Conservation (phyloP, 176 grass and related monocot genomes). For the Otatea glauca region DNA sequence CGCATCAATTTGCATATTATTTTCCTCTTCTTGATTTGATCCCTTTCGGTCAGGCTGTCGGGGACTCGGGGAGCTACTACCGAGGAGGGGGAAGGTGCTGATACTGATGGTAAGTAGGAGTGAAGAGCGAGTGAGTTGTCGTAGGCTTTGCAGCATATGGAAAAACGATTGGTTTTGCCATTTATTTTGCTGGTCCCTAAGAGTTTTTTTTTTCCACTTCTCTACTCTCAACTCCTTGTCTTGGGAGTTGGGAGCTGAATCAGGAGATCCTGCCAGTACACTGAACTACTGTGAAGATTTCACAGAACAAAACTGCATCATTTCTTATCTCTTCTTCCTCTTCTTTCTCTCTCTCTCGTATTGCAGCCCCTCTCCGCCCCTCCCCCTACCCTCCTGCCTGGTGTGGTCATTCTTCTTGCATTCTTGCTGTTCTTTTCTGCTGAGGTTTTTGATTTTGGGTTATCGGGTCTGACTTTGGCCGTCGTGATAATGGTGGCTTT, state of each 20-base stretch:
- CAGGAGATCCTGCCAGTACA: constrained; percentile 47
- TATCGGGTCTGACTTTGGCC: neutral
- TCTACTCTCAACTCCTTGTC: constrained; percentile 21
- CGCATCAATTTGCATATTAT: neutral
- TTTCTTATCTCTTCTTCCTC: constrained; percentile 13
- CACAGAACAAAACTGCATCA: constrained; percentile 17
- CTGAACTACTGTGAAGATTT: constrained; percentile 37
- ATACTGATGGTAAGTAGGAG: constrained; percentile 11
- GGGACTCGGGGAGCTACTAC: constrained; percentile 22
- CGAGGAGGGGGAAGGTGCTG: neutral
- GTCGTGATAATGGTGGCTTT: constrained; percentile 42
- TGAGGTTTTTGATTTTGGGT: constrained; percentile 25
- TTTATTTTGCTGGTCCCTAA: constrained; percentile 43
- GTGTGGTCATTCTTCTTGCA: neutral
- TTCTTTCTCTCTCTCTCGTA: constrained; percentile 13
- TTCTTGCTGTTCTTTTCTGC: neutral
- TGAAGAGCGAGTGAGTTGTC: neutral
- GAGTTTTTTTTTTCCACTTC: constrained; percentile 20
- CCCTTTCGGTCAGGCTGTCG: constrained; percentile 37
- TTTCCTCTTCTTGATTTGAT: constrained; percentile 24
- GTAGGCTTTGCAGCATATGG: constrained; percentile 33
- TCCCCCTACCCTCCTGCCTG: neutral
- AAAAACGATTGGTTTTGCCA: constrained; percentile 48
- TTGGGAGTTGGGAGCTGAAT: constrained; percentile 66
- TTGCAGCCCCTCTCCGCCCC: neutral